phyloP scores from a whole-genome alignment of 805 yeast species.

The Blastobotrys terrestris region DNA sequence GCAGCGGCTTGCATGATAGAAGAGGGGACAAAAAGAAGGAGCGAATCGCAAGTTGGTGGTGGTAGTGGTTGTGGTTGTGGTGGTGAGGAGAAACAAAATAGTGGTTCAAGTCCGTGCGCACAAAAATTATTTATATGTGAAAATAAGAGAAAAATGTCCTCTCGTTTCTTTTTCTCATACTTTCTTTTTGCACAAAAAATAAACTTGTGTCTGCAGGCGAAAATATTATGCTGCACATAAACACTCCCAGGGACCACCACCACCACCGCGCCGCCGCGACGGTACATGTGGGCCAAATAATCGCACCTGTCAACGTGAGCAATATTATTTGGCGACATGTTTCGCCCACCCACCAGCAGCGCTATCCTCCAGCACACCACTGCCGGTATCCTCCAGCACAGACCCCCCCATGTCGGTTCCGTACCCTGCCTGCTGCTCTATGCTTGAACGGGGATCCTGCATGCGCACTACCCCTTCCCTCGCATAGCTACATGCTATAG shows the following conservation, averaged over 20 bases:
- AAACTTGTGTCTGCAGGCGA: not conserved
- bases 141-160: too few relatives aligned
- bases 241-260: not conserved
- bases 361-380: too few relatives aligned
- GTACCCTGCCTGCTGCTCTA: not conserved
- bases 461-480: not conserved
- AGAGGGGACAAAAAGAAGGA: not conserved
- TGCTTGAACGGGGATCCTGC: not conserved
- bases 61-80: not conserved
- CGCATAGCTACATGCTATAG: not conserved
- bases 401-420: too few relatives aligned
- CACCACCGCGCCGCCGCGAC: not conserved
- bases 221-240: not conserved
- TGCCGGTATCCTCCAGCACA: too few relatives aligned
- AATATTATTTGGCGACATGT: too few relatives aligned
- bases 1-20: not conserved
- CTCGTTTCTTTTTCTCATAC: not conserved
- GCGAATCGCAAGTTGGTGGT: not conserved
- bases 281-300: not conserved
- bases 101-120: not conserved
- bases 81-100: not conserved
- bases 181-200: not conserved
- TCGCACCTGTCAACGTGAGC: not conserved
- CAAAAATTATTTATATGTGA: too few relatives aligned
- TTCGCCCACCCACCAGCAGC: too few relatives aligned